Conservation (phyloP, 352 stramenopile species). For the Globisporangium recalcitrans region DNA sequence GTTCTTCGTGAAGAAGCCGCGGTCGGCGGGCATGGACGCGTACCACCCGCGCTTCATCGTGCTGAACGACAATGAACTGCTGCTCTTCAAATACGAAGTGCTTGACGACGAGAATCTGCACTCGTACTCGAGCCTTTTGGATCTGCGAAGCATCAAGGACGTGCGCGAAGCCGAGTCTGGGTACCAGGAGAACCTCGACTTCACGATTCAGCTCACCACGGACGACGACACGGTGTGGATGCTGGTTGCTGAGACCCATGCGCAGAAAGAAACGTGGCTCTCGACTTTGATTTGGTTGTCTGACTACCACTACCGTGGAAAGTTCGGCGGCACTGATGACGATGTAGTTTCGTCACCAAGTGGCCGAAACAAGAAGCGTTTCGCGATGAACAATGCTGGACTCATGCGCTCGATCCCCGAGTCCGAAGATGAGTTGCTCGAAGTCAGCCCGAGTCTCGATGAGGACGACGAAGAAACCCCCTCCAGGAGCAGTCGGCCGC, state of each 20-base stretch:
- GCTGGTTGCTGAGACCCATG: conserved; percentile 74
- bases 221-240: conserved; percentile 70
- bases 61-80: conserved; percentile 64
- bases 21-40: conserved; percentile 52
- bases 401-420: conserved; percentile 48
- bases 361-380: conserved; percentile 33
- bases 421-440: conserved; percentile 27
- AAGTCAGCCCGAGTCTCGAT: background rate
- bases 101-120: conserved; percentile 62
- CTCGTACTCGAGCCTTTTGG: conserved; percentile 59
- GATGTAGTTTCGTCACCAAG: conserved; percentile 14
- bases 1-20: conserved; percentile 82
- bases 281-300: conserved; percentile 82
- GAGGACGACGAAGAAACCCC: background rate
- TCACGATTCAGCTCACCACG: conserved; percentile 81
- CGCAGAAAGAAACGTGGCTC: conserved; percentile 83
- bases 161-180: conserved; percentile 77
- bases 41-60: conserved; percentile 86
- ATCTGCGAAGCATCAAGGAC: conserved; percentile 74
- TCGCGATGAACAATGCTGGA: conserved; percentile 36
- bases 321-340: conserved; percentile 11
- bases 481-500: conserved; percentile 3
- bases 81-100: conserved; percentile 87
- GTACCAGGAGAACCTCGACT: conserved; percentile 79
- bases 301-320: conserved; percentile 72